Evolutionary conservation across 1,284 basidiomycete genomes (phyloP).

Genomic region (Apiotrichum sp.): DNA sequence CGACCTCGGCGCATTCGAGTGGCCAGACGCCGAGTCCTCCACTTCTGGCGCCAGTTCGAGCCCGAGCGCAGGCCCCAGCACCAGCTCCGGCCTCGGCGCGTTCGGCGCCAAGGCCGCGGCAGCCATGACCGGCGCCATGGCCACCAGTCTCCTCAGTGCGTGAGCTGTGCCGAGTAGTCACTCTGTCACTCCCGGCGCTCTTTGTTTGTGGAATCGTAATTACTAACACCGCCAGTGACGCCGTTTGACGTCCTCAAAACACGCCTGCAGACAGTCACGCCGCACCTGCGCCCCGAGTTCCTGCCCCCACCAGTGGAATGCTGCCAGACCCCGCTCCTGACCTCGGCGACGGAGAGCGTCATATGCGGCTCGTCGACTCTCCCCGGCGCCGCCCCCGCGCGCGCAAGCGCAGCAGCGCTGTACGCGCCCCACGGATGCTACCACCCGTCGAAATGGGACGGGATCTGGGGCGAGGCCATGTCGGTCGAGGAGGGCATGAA

Average conservation of each 20-base stretch:
- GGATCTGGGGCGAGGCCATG: slow-evolving; percentile 46
- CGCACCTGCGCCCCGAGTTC: slow-evolving; percentile 19
- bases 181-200: background rate
- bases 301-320: slow-evolving; percentile 25
- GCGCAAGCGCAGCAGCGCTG: background rate
- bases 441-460: slow-evolving; percentile 45
- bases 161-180: background rate
- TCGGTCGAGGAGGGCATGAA: slow-evolving; percentile 32
- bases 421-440: slow-evolving; percentile 39
- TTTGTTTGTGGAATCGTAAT: background rate
- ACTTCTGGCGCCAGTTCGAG: background rate
- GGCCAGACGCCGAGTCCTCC: slow-evolving; percentile 36
- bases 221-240: slow-evolving; percentile 38
- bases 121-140: slow-evolving; percentile 46
- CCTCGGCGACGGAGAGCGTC: slow-evolving; percentile 1
- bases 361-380: slow-evolving; percentile 17
- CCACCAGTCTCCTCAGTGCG: slow-evolving; percentile 45
- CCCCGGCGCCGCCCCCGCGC: slow-evolving; percentile 9
- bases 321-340: slow-evolving; percentile 36
- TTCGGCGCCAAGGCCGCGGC: slow-evolving; percentile 44
- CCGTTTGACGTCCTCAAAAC: slow-evolving; percentile 50
- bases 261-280: slow-evolving; percentile 44
- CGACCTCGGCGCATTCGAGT: slow-evolving; percentile 19
- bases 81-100: slow-evolving; percentile 11
- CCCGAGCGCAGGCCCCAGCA: background rate